Base-by-base conservation (phyloP, 1,284 basidiomycete species). In the Sporisorium scitamineum region DNA sequence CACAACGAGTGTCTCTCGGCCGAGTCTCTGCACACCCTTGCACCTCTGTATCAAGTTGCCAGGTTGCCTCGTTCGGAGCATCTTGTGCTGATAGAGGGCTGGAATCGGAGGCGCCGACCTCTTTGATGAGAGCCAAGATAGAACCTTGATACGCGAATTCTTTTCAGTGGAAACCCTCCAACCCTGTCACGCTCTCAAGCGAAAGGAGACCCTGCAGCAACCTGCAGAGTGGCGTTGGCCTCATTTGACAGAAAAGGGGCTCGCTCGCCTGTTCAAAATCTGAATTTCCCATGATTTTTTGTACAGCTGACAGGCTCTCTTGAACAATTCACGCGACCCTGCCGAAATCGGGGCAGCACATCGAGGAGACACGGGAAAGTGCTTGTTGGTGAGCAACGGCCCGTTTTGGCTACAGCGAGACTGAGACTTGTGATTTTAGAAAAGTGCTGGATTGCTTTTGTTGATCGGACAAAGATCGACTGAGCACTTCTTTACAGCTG, bases 131-230 rank as follows among this genome's bases (percentile, higher is more conserved):
- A 47, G 44, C 44, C 29, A 31, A 27, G n/a, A n/a, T n/a, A n/a
- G n/a, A n/a, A n/a, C n/a, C n/a, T n/a, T n/a, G n/a, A n/a, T n/a
- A n/a, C n/a, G n/a, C n/a, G n/a, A n/a, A 3, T n/a, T 48, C 29
- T 48, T 29, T 5, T 16, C 4, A 18, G 37, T 39, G 37, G n/a
- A 29, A 29, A 29, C 20, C 29, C 48, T 50, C 48, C 24, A 26
- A 20, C 48, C 20, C 13, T 50, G 26, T n/a, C 18, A 10, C 8
- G 47, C 27, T 27, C 27, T 31, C 48, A 20, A 50, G 27, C 18
- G n/a, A 27, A 18, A n/a, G 7, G 27, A 39, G 62, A 64, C 62
- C 62, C 62, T 64, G 62, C 62, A 64, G 45, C 55, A 32, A 24
- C 62, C 11, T 54, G 53, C 53, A 54, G 53, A 42, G 13, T 5